These are phyloP conservation scores for Rosellinia necatrix DNA, from an alignment of 2,329 filamentous ascomycete species.

Conservation along the genomic window DNA sequence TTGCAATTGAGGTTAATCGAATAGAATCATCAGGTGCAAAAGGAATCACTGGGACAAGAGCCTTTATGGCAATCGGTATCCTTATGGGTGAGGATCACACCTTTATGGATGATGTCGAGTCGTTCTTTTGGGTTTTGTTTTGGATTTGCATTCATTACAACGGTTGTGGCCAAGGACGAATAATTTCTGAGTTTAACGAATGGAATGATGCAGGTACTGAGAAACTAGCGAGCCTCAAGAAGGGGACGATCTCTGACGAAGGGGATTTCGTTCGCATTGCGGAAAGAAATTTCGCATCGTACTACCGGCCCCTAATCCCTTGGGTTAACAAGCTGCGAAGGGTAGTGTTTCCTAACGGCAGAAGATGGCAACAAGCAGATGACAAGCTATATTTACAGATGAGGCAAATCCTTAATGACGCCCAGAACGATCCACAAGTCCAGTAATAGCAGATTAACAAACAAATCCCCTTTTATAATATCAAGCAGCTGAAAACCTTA, in stretches of 20 bases:
- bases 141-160: conserved; percentile 12
- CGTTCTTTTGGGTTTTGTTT: conserved; percentile 20
- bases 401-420: conserved; percentile 12
- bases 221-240: not conserved
- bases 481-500: too few species aligned
- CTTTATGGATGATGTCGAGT: conserved; percentile 19
- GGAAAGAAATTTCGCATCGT: conserved; percentile 29
- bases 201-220: not conserved
- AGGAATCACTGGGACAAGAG: conserved; percentile 41
- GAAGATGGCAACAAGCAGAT: conserved; percentile 10
- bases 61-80: conserved; percentile 18
- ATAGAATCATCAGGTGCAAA: conserved; percentile 39
- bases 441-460: not conserved
- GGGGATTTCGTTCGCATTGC: not conserved
- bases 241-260: not conserved
- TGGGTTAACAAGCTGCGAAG: conserved; percentile 6
- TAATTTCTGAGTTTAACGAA: not conserved
- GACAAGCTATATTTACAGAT: conserved; percentile 6
- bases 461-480: too few species aligned
- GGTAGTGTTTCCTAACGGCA: conserved; percentile 6
- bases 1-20: conserved; percentile 38
- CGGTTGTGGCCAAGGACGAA: not conserved
- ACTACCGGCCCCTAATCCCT: conserved; percentile 1
- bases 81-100: conserved; percentile 4
- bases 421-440: conserved; percentile 10